Evolutionary conservation across 2,329 filamentous ascomycete species (phyloP).

Genomic region (Diplodia sapinea): DNA sequence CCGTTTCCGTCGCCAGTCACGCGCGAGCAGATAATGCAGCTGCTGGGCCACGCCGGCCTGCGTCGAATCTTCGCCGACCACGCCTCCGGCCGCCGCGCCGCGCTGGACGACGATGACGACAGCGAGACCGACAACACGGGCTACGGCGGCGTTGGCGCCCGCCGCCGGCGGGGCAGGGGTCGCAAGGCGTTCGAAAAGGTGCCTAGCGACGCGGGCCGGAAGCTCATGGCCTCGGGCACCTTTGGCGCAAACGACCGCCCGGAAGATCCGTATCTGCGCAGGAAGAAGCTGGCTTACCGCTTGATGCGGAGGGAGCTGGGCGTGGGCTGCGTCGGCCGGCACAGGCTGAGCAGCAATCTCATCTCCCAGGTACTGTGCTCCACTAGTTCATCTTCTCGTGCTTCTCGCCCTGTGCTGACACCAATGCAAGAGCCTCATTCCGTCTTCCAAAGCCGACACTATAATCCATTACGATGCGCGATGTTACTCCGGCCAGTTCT

Average conservation of each 20-base stretch:
- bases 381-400: not conserved
- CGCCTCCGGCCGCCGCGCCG: constrained; percentile 36
- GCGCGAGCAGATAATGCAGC: constrained; percentile 58
- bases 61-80: constrained; percentile 57
- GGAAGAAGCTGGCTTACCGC: constrained; percentile 66
- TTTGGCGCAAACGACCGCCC: constrained; percentile 73
- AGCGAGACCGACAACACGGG: constrained; percentile 47
- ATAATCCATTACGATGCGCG: constrained; percentile 85
- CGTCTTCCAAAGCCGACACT: constrained; percentile 77
- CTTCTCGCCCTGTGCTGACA: not conserved
- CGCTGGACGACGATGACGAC: constrained; percentile 47
- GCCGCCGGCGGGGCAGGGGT: constrained; percentile 55
- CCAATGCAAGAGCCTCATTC: constrained; percentile 70
- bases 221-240: constrained; percentile 79
- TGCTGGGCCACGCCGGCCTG: constrained; percentile 61
- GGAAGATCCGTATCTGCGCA: constrained; percentile 62
- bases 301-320: constrained; percentile 85
- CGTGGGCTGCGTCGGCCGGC: constrained; percentile 62
- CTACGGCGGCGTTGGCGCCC: constrained; percentile 43
- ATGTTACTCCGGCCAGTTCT: constrained; percentile 96
- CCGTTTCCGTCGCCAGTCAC: constrained; percentile 45
- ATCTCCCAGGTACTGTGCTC: constrained; percentile 66
- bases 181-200: constrained; percentile 74
- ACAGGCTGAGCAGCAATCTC: constrained; percentile 67
- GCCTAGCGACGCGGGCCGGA: constrained; percentile 75